Percentiles rank a stretch among this genome's conserved stretches.
Conservation (phyloP, 176 grass and related monocot genomes). For the Bromus sterilis region DNA sequence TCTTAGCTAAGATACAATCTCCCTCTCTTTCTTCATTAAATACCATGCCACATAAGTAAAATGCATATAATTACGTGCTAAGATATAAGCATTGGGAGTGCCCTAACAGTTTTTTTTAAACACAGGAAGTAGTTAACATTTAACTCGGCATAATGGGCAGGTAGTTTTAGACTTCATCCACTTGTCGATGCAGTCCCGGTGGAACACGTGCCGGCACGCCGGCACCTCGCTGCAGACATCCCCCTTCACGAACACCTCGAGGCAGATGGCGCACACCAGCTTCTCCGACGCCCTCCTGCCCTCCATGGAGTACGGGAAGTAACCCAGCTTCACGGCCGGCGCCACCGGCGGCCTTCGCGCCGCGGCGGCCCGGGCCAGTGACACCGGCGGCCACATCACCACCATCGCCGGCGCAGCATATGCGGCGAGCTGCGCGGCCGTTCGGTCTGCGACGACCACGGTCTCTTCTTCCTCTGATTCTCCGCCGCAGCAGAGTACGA, state of each 20-base stretch:
- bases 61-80: too few relatives aligned
- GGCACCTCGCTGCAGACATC: slow-evolving; percentile 28
- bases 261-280: slow-evolving; percentile 34
- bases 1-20: too few relatives aligned
- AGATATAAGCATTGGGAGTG: too few relatives aligned
- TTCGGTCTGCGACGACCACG: not conserved
- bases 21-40: too few relatives aligned
- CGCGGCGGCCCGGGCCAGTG: not conserved
- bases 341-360: not conserved
- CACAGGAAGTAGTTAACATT: too few relatives aligned
- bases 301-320: not conserved
- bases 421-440: not conserved
- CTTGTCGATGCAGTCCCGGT: slow-evolving; percentile 25
- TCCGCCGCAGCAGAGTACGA: not conserved
- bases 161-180: slow-evolving; percentile 20
- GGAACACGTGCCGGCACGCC: slow-evolving; percentile 33
- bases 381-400: not conserved
- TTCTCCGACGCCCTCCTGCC: not conserved
- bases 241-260: slow-evolving; percentile 15
- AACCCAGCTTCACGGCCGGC: not conserved
- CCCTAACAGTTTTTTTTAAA: too few relatives aligned
- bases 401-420: not conserved
- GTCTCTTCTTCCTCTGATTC: not conserved
- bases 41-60: too few relatives aligned
- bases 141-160: slow-evolving; percentile 38